phyloP scores from a whole-genome alignment of 345 rosid species.

The Rhodomyrtus tomentosa region DNA sequence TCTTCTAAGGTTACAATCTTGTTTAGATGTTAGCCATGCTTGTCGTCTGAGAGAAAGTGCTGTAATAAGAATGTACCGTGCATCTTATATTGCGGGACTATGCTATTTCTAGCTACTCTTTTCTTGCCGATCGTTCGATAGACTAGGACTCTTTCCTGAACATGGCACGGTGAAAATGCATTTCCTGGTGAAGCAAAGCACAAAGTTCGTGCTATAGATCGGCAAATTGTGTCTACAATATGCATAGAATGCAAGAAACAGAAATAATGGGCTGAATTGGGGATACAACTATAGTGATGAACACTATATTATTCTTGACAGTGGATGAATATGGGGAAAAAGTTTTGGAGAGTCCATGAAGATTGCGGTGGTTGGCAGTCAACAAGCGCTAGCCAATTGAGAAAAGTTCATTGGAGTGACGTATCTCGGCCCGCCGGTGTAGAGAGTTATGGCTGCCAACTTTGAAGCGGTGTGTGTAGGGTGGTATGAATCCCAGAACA shows the following conservation, averaged over 20 bases:
- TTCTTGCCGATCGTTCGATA: not conserved
- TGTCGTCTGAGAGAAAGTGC: not conserved
- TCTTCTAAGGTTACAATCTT: not conserved
- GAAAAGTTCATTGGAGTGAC: conserved; percentile 36
- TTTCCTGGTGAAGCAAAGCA: conserved; percentile 1
- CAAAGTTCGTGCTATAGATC: not conserved
- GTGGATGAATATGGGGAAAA: conserved; percentile 9
- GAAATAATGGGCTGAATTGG: not conserved
- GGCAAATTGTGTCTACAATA: not conserved
- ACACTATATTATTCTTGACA: not conserved
- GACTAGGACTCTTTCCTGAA: not conserved
- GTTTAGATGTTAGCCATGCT: not conserved
- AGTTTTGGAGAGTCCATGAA: conserved; percentile 21
- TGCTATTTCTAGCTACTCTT: not conserved
- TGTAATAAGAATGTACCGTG: not conserved
- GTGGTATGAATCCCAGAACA: conserved; percentile 50
- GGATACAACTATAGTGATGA: not conserved
- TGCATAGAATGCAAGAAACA: not conserved
- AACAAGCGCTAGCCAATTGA: conserved; percentile 30
- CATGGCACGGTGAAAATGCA: conserved; percentile 18
- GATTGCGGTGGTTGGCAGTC: conserved; percentile 23
- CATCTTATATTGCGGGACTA: not conserved
- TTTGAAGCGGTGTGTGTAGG: conserved; percentile 35
- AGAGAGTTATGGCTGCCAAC: conserved; percentile 38
- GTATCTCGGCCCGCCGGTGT: conserved; percentile 18